These are phyloP conservation scores for Annona squamosa DNA, from an alignment of 164 flowering plant genomes.

Conservation along the genomic window DNA sequence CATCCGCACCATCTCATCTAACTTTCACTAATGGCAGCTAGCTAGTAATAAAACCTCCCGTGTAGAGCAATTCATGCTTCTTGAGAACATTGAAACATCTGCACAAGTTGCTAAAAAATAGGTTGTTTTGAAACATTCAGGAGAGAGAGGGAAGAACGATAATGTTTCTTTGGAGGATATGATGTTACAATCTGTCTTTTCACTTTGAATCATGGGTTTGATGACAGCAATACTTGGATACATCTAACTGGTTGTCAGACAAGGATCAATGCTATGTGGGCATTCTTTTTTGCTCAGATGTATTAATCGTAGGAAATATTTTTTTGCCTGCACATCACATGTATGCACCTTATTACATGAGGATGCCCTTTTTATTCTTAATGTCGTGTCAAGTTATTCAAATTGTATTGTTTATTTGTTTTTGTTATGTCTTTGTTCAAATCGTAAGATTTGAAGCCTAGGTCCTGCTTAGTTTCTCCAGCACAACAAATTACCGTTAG, in stretches of 20 bases:
- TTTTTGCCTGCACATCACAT: background rate
- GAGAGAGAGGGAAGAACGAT: background rate
- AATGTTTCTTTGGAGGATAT: background rate
- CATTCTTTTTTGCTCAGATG: background rate
- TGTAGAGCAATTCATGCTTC: conserved; percentile 90
- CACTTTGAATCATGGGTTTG: background rate
- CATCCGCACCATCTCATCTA: too few species aligned
- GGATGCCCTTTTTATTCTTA: too few species aligned
- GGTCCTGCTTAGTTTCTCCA: too few species aligned
- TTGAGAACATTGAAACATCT: conserved; percentile 95
- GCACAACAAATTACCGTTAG: too few species aligned
- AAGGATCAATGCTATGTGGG: background rate
- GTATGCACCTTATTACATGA: too few species aligned
- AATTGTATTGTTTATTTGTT: too few species aligned
- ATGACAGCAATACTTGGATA: background rate
- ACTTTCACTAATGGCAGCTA: too few species aligned
- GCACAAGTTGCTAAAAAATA: conserved; percentile 83
- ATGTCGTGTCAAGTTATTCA: too few species aligned
- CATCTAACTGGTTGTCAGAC: background rate
- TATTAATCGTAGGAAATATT: too few species aligned
- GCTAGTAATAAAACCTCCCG: too few species aligned
- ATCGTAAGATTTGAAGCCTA: too few species aligned
- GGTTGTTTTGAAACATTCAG: conserved; percentile 29
- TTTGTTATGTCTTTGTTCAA: too few species aligned
- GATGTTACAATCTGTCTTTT: background rate